phyloP scores from a whole-genome alignment of 345 rosid species.

The Carallia pectinifolia region DNA sequence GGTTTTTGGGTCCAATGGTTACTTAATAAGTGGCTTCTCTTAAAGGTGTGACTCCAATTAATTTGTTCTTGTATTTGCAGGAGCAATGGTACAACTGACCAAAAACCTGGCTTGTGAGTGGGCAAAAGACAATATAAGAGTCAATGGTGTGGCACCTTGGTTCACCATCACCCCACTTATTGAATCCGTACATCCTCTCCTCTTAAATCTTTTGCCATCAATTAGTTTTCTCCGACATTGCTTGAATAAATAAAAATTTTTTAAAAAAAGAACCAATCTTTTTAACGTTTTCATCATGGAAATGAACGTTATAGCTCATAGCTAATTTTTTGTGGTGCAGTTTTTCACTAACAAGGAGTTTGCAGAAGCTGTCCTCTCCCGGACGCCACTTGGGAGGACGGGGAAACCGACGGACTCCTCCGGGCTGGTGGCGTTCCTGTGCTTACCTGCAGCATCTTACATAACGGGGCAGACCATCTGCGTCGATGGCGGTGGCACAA shows the following conservation, averaged over 20 bases:
- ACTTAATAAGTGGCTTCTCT: too few species aligned
- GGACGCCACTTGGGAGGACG: conserved; percentile 16
- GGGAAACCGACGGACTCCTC: conserved; percentile 4
- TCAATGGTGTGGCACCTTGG: conserved; percentile 20
- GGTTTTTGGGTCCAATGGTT: too few species aligned
- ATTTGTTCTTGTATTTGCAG: background rate
- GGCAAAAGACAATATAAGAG: conserved; percentile 27
- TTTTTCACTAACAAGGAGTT: background rate
- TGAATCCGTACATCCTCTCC: background rate
- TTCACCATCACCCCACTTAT: conserved; percentile 12
- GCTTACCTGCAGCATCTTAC: conserved; percentile 15
- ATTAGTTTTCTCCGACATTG: too few species aligned
- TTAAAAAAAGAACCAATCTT: too few species aligned
- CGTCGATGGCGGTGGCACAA: conserved; percentile 14
- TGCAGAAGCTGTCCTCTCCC: background rate
- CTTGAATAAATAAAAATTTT: too few species aligned
- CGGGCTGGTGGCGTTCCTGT: conserved; percentile 11
- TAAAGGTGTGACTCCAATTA: too few species aligned
- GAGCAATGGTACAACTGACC: conserved; percentile 21
- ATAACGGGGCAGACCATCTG: conserved; percentile 19
- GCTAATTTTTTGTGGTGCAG: background rate
- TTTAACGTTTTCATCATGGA: too few species aligned
- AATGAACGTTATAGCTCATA: too few species aligned
- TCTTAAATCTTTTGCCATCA: too few species aligned
- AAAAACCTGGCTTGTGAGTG: conserved; percentile 27